Evolutionary conservation across 306 rosid species (phyloP).

Genomic region (Pterocarpus macrocarpus): DNA sequence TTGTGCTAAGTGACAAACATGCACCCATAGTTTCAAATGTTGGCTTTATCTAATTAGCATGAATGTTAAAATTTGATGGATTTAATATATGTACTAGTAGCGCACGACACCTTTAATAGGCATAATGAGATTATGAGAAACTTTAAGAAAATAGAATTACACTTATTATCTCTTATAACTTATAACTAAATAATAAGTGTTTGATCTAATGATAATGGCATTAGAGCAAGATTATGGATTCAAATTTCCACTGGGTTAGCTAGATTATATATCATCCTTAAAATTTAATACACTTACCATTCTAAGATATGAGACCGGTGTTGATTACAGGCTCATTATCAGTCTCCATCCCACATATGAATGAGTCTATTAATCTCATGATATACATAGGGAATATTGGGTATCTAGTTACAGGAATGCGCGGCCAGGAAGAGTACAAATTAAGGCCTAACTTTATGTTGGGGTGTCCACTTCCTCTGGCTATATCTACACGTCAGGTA

Average conservation of each 20-base stretch:
- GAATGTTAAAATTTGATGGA: neutral
- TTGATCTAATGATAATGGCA: too few relatives aligned
- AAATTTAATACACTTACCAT: too few relatives aligned
- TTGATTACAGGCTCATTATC: too few relatives aligned
- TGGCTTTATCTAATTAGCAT: neutral
- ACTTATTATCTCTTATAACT: too few relatives aligned
- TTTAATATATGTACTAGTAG: neutral
- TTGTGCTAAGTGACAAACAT: slow-evolving; percentile 4
- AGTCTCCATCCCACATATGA: neutral
- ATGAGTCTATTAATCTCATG: neutral
- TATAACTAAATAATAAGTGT: too few relatives aligned
- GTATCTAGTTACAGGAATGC: neutral
- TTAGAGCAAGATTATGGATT: too few relatives aligned
- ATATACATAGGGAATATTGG: slow-evolving; percentile 23
- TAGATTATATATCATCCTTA: too few relatives aligned
- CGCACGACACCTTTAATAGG: too few relatives aligned
- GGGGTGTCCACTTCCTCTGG: slow-evolving; percentile 4
- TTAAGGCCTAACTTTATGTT: neutral
- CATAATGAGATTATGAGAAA: too few relatives aligned
- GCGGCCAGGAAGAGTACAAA: neutral
- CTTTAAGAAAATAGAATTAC: too few relatives aligned
- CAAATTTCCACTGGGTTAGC: too few relatives aligned
- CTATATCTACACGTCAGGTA: neutral
- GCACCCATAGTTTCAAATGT: neutral
- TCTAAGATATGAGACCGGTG: too few relatives aligned